Base-by-base conservation (phyloP, 805 yeast species). In the Jamesozyma jinghongensis region DNA sequence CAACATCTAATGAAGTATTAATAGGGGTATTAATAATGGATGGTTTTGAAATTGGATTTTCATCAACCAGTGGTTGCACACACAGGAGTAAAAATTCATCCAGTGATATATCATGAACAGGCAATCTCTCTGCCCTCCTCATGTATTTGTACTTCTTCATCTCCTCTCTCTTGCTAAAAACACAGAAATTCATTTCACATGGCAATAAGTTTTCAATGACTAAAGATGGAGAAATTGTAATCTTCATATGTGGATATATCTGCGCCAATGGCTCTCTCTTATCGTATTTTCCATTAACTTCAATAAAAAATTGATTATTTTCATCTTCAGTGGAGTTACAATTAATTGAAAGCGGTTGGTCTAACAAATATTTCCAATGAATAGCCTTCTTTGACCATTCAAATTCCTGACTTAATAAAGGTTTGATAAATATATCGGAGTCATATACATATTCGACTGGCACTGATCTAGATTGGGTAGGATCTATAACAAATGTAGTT, bases 191-290 rank as follows among this genome's bases (percentile, higher is more conserved):
- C 34, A 90, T 61, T 51, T 85, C 95, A 55, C 73, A 83, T 0
- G 99, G 97, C 37, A 94, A 59, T 38, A 86, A 65, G 53, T 92
- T 92, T 49, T 84, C 87, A 43, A 92, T 69, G 50, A 84, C 85
- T 35, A 92, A 62, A 0, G 98, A 97, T 0, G 97, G 85, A 0
- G 92, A 77, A 5, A 92, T 63, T 3, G 78, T 71, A 19, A 92
- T 63, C 7, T 69, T 72, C 84, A 90, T 73, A 52, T 85, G 92
- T 0, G 98, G 98, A 53, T 85, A 94, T 1, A 84, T 71, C 43
- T 71, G 68, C 0, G 84, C 73, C 19, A 87, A 63, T 0, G 86
- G 87, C 47, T 85, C 94, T n/a, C 72, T 68, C 14, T 65, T 57
- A 47, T 82, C 77, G 58, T 62, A 81, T 34, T 66, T 61, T 1